Conservation (phyloP, 2,329 filamentous ascomycete species). For the Sphaerulina populicola region DNA sequence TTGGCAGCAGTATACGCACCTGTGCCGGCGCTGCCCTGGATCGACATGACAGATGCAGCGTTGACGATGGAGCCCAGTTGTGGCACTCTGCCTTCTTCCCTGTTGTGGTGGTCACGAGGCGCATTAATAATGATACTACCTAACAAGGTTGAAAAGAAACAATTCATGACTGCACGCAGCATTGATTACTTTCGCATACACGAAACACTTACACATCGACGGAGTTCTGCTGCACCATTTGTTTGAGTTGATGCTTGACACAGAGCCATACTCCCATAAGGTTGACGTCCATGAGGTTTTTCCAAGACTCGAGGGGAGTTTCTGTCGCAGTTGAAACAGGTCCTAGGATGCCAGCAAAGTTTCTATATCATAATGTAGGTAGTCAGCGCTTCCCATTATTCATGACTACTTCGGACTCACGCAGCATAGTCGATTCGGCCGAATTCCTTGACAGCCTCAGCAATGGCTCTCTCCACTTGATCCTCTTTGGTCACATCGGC, state of each 20-base stretch:
- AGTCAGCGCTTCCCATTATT: neutral
- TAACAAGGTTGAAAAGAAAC: too few species aligned
- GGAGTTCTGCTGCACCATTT: conserved; percentile 35
- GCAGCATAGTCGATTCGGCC: conserved; percentile 37
- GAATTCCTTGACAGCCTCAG: conserved; percentile 31
- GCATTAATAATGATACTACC: too few species aligned
- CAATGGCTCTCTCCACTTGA: conserved; percentile 30
- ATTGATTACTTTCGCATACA: neutral
- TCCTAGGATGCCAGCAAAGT: conserved; percentile 34
- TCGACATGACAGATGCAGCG: conserved; percentile 34
- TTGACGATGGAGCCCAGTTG: conserved; percentile 35
- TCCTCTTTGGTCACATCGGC: conserved; percentile 30
- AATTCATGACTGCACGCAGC: too few species aligned
- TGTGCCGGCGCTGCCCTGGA: conserved; percentile 32
- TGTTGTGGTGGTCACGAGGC: neutral
- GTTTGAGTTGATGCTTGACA: conserved; percentile 35
- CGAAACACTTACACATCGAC: conserved; percentile 12
- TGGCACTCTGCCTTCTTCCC: conserved; percentile 20
- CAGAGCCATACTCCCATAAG: conserved; percentile 34
- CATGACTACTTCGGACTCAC: conserved; percentile 4
- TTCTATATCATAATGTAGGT: conserved; percentile 1
- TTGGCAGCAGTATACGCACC: conserved; percentile 35
- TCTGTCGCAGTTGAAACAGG: conserved; percentile 25
- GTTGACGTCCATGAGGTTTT: conserved; percentile 33
- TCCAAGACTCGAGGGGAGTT: conserved; percentile 32